phyloP scores from a whole-genome alignment of 768 basidiomycete genomes.

The Mycena belliarum region DNA sequence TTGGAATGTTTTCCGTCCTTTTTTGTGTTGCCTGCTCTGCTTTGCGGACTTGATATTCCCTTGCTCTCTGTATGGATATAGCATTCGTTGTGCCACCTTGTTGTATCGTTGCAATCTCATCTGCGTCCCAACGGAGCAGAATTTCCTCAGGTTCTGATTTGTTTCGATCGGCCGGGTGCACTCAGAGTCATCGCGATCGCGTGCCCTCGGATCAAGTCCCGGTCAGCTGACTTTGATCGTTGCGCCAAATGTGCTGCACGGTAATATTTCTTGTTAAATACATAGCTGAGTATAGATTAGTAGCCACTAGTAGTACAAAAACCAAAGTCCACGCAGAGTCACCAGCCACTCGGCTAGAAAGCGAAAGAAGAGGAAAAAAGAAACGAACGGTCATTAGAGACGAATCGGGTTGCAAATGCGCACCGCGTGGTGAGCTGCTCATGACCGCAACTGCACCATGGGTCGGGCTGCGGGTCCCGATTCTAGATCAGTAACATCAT shows the following conservation, averaged over 20 bases:
- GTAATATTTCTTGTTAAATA: slow-evolving; percentile 1
- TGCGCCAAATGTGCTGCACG: no score
- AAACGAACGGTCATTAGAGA: background rate
- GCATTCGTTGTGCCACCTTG: slow-evolving; percentile 16
- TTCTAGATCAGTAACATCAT: background rate
- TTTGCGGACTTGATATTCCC: slow-evolving; percentile 27
- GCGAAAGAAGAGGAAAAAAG: background rate
- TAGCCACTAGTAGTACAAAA: background rate
- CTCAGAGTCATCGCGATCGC: background rate
- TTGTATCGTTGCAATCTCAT: slow-evolving; percentile 20
- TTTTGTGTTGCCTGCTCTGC: slow-evolving; percentile 24
- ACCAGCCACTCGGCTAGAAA: no score
- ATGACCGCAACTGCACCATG: slow-evolving; percentile 12
- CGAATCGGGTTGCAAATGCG: background rate
- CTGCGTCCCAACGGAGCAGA: background rate
- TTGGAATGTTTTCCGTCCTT: slow-evolving; percentile 26
- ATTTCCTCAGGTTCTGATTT: background rate
- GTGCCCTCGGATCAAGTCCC: no score
- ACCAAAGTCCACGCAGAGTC: background rate
- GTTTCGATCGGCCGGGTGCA: background rate
- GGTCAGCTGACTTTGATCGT: no score
- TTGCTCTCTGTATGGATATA: slow-evolving; percentile 20
- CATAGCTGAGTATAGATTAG: slow-evolving; percentile 17
- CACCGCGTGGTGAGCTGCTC: background rate
- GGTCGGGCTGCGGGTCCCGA: background rate